Conservation (phyloP, 371 early-diverging fungal species). For the Mortierella sp. region DNA sequence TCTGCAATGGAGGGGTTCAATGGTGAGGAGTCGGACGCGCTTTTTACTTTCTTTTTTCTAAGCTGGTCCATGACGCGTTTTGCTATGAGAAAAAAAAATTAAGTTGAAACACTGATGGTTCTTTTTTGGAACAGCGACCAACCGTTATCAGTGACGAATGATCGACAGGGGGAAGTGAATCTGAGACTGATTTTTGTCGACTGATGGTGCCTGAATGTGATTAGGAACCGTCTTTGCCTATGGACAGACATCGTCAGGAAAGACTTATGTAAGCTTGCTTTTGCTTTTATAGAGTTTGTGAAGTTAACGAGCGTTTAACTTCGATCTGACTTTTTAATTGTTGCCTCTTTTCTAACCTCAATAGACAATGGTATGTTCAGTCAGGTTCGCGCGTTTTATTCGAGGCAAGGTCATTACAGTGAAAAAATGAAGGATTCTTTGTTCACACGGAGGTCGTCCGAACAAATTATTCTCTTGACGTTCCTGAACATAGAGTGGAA, state of each 20-base stretch:
- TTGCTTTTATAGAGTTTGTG: background rate
- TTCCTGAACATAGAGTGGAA: conserved; percentile 64
- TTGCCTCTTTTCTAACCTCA: background rate
- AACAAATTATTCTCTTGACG: background rate
- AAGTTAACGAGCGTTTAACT: background rate
- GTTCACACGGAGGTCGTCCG: background rate
- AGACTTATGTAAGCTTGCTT: conserved; percentile 78
- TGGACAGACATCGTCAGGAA: conserved; percentile 97
- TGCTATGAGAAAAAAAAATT: background rate
- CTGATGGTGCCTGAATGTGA: background rate
- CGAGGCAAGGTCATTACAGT: background rate
- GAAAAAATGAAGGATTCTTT: background rate
- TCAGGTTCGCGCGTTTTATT: background rate
- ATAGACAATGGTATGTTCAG: background rate
- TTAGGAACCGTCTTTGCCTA: conserved; percentile 75
- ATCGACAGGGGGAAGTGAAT: background rate
- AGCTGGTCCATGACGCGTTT: too few species aligned
- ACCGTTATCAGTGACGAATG: background rate
- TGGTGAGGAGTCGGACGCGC: conserved; percentile 38
- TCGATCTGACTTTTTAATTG: background rate
- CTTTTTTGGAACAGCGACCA: background rate
- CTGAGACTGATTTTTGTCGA: background rate
- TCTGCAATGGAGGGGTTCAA: conserved; percentile 72
- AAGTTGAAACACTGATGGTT: background rate
- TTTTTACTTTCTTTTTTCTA: too few species aligned